These are phyloP conservation scores for Zychaea mexicana DNA, from an alignment of 371 early-diverging fungal species.

Conservation along the genomic window DNA sequence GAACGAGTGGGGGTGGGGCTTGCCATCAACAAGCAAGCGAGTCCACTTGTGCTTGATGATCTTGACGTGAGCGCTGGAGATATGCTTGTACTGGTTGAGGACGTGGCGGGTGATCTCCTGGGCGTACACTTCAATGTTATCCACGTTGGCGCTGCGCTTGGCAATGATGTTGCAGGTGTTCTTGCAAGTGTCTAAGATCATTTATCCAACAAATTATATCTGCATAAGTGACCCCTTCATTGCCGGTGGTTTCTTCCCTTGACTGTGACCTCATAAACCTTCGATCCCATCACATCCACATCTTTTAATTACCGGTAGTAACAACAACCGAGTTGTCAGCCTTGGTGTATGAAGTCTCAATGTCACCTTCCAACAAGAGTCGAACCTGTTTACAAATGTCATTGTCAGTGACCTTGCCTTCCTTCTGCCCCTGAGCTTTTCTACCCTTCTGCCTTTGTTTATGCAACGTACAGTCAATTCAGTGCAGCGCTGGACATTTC, in stretches of 20 bases:
- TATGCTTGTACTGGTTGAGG: constrained; percentile 72
- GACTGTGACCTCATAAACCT: too few species aligned
- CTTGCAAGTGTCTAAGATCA: constrained; percentile 70
- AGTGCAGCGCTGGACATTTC: constrained; percentile 68
- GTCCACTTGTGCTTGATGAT: constrained; percentile 81
- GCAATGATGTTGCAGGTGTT: constrained; percentile 82
- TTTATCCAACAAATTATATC: background rate
- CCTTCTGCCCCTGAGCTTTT: background rate
- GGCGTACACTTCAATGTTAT: constrained; percentile 77
- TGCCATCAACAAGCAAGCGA: constrained; percentile 69
- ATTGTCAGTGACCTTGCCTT: too few species aligned
- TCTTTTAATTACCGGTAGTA: constrained; percentile 39
- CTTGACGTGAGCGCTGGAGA: constrained; percentile 69
- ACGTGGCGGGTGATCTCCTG: constrained; percentile 72
- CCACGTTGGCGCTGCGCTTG: constrained; percentile 71
- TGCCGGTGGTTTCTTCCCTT: background rate
- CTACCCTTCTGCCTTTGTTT: background rate
- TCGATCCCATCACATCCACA: background rate
- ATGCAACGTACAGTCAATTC: constrained; percentile 66
- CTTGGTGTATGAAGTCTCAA: constrained; percentile 79
- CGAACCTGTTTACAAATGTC: constrained; percentile 40
- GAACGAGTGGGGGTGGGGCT: constrained; percentile 81
- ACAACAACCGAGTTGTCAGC: constrained; percentile 74
- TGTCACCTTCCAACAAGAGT: constrained; percentile 75
- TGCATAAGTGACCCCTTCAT: background rate